phyloP scores from a whole-genome alignment of 2,329 filamentous ascomycete species.

The Aureobasidium leucospermi region DNA sequence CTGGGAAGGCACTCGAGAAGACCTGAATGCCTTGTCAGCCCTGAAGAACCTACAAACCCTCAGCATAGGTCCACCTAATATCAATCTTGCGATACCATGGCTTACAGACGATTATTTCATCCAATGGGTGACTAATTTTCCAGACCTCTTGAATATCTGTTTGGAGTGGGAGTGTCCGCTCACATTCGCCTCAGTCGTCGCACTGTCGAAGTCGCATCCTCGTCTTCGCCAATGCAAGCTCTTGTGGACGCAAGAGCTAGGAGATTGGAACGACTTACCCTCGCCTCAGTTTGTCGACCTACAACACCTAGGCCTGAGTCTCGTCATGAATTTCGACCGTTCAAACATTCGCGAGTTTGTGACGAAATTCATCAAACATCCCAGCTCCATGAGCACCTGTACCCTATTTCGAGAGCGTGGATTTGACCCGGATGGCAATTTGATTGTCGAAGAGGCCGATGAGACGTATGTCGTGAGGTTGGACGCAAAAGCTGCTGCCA shows the following conservation, averaged over 20 bases:
- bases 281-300: background rate
- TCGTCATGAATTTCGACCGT: background rate
- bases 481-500: background rate
- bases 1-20: background rate
- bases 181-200: background rate
- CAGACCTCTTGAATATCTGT: background rate
- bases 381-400: background rate
- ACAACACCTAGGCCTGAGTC: background rate
- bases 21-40: background rate
- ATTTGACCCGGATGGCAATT: too few relatives aligned
- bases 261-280: background rate
- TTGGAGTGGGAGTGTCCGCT: background rate
- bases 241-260: background rate
- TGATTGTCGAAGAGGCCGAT: background rate
- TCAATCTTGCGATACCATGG: background rate
- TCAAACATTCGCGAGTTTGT: background rate
- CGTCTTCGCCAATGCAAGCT: background rate
- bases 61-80: background rate
- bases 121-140: background rate
- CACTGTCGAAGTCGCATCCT: background rate
- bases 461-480: background rate
- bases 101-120: background rate
- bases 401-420: too few relatives aligned
- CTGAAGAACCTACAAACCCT: background rate
- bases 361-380: background rate